Base-by-base conservation (phyloP, 352 stramenopile species). In the Pythium guiyangense region DNA sequence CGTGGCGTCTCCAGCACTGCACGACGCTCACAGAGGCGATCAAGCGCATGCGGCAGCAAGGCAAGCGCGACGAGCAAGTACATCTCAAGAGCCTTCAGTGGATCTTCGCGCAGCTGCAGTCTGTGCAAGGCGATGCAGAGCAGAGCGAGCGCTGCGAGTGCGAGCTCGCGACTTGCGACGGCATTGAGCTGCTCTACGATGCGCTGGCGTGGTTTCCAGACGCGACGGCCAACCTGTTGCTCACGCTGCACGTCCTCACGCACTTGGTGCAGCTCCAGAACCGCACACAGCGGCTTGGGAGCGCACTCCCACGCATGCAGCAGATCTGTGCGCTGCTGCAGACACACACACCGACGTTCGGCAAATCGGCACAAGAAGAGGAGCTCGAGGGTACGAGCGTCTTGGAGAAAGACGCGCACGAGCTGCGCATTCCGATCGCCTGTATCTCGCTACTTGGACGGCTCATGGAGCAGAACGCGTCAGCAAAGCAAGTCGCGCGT, bases 1-100 rank as follows among this genome's bases (percentile, higher is more conserved):
- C 74, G 11, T 90, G 79, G 79, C 63, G 77, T 6, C 63, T 87
- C 31, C 60, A 60, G 25, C 68, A 86, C 39, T 90, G 79, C 49
- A 56, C 52, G 1, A 85, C 64, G 37, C 43, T 84, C 0, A 53
- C 59, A 12, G 79, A 90, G 17, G 77, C 79, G 26, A 59, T 82
- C 43, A 69, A 68, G 18, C 57, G 59, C 4, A 72, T 90, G 65
- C 37, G 26, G 20, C 56, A 72, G 31, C 31, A 49, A 4, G 62
- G 71, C n/a, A 46, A 18, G 14, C 26, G 18, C 1, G 71, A 86
- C 29, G 18, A 54, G 8, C 45, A 64, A 2, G 57, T 65, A 0
- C 67, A 80, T 29, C 61, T 74, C 9, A 62, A 66, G 8, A 74
- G 67, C 46, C 45, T 88, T 2, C 70, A 84, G 49, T 90, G 79